Evolutionary conservation across 768 basidiomycete genomes (phyloP), one percentile per base, ranked within the genome.

Genomic region (Cystobasidium ongulense): DNA sequence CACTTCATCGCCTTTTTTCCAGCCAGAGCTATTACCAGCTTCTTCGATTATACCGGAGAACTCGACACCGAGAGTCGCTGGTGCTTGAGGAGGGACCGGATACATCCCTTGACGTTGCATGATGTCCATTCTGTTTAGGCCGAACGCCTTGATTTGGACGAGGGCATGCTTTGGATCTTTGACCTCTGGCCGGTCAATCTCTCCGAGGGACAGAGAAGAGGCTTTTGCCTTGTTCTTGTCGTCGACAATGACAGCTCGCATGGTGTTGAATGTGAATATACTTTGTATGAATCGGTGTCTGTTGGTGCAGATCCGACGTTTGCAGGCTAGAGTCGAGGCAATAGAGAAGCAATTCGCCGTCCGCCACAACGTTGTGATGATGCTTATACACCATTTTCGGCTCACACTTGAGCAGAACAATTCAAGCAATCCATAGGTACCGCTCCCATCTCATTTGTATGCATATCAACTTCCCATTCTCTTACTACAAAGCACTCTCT

Each of bases 141-240:
- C 78, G n/a, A 77, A 77, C 5, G 78, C 77, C 25, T 79, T 75
- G 66, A 77, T 50, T 64, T 76, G 75, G 50, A 78, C 77, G n/a
- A 79, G 46, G 7, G 77, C 74, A 23, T 77, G 73, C 11, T 76
- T 75, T 18, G 63, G 11, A 53, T 74, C 35, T 39, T 39, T 46
- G 25, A 75, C 59, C 3, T 63, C 63, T 2, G 78, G 78, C 8
- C 63, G 62, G 15, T 67, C 66, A 21, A 65, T 71, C n/a, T 76
- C 71, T 46, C 74, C 77, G 17, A 79, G 10, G 63, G 72, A 75
- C n/a, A 79, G 71, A 29, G 66, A 8, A n/a, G 66, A 54, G 29
- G 66, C 43, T 18, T 46, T 23, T 4, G 38, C 46, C 50, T 68
- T 68, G 46, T 68, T 68, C 38, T 11, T n/a, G 18, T 68, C 66